phyloP scores from a whole-genome alignment of 2,329 filamentous ascomycete genomes.

The Trichophaea hybrida region DNA sequence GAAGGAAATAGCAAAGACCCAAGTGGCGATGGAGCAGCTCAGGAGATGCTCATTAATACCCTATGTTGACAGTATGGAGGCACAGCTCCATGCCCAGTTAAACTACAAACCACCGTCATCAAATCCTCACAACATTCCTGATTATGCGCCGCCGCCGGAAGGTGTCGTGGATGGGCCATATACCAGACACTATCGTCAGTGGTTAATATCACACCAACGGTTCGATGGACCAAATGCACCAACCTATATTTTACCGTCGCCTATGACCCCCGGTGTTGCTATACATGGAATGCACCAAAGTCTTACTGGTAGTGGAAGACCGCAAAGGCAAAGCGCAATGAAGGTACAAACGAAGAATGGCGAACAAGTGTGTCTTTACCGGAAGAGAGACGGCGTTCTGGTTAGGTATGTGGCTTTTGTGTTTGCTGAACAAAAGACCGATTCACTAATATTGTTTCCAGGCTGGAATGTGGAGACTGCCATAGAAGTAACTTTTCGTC shows the following conservation, averaged over 20 bases:
- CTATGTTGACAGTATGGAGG: conserved; percentile 53
- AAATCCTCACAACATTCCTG: conserved; percentile 32
- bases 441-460: conserved; percentile 6
- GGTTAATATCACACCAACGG: conserved; percentile 75
- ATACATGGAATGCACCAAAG: conserved; percentile 9
- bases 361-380: conserved; percentile 17
- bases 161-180: conserved; percentile 87
- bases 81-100: conserved; percentile 46
- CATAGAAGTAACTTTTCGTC: conserved; percentile 84
- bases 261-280: neutral
- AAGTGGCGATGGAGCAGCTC: conserved; percentile 82
- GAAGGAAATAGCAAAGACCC: conserved; percentile 90
- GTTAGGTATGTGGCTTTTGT: conserved; percentile 18
- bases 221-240: conserved; percentile 51
- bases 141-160: conserved; percentile 55
- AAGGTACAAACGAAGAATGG: conserved; percentile 39
- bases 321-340: conserved; percentile 34
- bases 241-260: neutral
- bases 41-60: conserved; percentile 85
- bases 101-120: conserved; percentile 54
- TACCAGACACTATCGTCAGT: conserved; percentile 84
- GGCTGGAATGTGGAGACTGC: conserved; percentile 73
- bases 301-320: conserved; percentile 14
- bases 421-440: neutral
- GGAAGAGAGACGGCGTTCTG: conserved; percentile 16